Evolutionary conservation across 148 eudicot species (phyloP), one percentile per base, ranked within the genome.

Genomic region (Polygonum maritimum): DNA sequence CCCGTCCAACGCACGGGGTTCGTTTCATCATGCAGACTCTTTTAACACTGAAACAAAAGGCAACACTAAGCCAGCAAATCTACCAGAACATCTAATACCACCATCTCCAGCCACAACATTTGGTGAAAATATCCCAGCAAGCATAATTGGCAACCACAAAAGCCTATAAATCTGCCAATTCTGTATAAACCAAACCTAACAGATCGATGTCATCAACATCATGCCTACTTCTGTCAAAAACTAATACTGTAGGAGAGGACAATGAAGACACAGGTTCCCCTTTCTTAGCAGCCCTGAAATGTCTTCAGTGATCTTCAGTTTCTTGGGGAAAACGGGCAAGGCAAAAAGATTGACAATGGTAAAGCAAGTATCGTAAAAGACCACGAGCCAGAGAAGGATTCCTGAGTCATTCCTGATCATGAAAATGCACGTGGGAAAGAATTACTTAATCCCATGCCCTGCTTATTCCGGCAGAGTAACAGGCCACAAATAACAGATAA

Each of bases 391-490:
- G 16, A 63, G 69, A 31, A 58, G 39, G 18, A 63, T 63, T 63
- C 44, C 44, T 5, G 44, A 40, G 44, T 40, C 44, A 58, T 40
- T 40, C 44, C 44, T 40, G 44, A 5, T 41, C 6, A 6, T 41
- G 8, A 41, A 41, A 41, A 26, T 36, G 73, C 73, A 6, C 7
- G 44, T 35, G 44, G 44, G 54, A n/a, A 22, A 65, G 3, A 44
- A 0, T 12, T 10, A 21, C 74, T 87, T 41, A 91, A 82, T 92
- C 97, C 97, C 94, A 92, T 49, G 97, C 97, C 75, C 92, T 92
- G 70, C 78, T 77, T 7, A 69, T 87, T 33, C 90, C 90, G 14
- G 88, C 73, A 73, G 86, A 81, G 73, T 18, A 55, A 2, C 74
- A 62, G 69, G 33, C 31, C 19, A 7, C 31, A 52, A 35, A 6